These are phyloP conservation scores for Stephanodiscus minutulus DNA, from an alignment of 108 stramenopile species.

Conservation along the genomic window DNA sequence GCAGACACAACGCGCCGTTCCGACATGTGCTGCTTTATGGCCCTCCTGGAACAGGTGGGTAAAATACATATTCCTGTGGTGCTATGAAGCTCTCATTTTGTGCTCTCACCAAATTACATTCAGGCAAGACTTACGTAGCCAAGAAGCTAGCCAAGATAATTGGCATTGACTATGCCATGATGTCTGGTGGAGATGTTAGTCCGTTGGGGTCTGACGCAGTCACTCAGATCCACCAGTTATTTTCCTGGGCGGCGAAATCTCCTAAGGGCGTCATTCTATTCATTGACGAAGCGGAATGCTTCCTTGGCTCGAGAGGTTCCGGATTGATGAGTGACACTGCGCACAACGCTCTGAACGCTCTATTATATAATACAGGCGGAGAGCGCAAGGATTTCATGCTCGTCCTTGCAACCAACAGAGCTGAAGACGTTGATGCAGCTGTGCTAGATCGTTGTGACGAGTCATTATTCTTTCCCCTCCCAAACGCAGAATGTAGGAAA, in stretches of 20 bases:
- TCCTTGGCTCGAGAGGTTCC: constrained; percentile 64
- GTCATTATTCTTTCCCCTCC: constrained; percentile 66
- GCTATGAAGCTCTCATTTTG: not conserved
- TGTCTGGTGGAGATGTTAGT: constrained; percentile 88
- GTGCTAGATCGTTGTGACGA: constrained; percentile 85
- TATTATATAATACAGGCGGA: constrained; percentile 83
- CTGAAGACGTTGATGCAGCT: constrained; percentile 81
- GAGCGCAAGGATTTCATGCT: constrained; percentile 79
- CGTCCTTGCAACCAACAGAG: constrained; percentile 82
- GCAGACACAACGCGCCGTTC: constrained; percentile 70
- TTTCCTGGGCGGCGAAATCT: constrained; percentile 73
- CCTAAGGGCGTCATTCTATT: constrained; percentile 74
- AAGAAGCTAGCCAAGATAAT: constrained; percentile 60
- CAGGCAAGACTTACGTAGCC: constrained; percentile 70
- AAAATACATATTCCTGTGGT: not conserved
- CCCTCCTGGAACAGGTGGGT: constrained; percentile 67
- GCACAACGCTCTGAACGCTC: constrained; percentile 81
- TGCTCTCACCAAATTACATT: not conserved
- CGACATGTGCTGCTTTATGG: constrained; percentile 77
- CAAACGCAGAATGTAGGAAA: constrained; percentile 53
- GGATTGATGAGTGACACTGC: constrained; percentile 50
- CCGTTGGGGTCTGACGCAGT: constrained; percentile 85
- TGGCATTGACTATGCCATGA: constrained; percentile 86
- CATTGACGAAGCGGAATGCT: constrained; percentile 89
- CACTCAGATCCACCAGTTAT: constrained; percentile 78